Base-by-base conservation (phyloP, 805 yeast genomes). In the Candida coquimbonensis region DNA sequence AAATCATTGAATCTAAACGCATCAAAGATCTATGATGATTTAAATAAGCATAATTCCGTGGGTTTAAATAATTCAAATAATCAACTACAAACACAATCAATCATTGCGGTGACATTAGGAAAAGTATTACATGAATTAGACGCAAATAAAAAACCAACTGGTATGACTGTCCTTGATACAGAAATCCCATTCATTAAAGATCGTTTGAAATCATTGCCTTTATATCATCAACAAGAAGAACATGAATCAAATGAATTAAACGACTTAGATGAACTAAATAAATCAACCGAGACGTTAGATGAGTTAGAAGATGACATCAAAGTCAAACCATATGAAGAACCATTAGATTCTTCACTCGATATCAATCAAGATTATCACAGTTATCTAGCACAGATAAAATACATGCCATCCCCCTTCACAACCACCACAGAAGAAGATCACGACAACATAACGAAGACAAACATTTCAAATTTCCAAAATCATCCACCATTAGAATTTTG, bases 401-500 rank as follows among this genome's bases (percentile, higher is more conserved):
- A 75, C 43, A 54, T 68, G 9, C 80, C 81, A 1, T 63, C 72
- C 7, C 70, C 78, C 35, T 62, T 64, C 54, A 49, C 55, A 49
- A 9, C 12, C 8, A n/a, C 25, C 6, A 7, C 21, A 19, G 39
- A 25, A 9, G 14, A 19, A 13, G 29, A n/a, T 6, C 19, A n/a
- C 8, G 17, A 21, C 11, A 40, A 27, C 7, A 17, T 17, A 29
- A 25, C 9, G 2, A 16, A 7, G 9, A 16, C 47, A 0, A 52
- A 52, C 7, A 53, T 55, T 8, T 52, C 46, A 4, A 45, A 56
- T 21, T 58, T 62, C 44, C 54, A 62, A 42, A 55, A 64, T 36
- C 68, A 66, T 39, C 82, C 84, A 3, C 79, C 82, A 1, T 60
- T 80, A 7, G 84, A 79, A 53, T 63, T 80, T 39, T 78, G 82